A percentile compares a stretch with the other conserved stretches of the same genome.
These are phyloP conservation scores for Boletus sp. DNA, from an alignment of 1,284 basidiomycete species.

Conservation along the genomic window DNA sequence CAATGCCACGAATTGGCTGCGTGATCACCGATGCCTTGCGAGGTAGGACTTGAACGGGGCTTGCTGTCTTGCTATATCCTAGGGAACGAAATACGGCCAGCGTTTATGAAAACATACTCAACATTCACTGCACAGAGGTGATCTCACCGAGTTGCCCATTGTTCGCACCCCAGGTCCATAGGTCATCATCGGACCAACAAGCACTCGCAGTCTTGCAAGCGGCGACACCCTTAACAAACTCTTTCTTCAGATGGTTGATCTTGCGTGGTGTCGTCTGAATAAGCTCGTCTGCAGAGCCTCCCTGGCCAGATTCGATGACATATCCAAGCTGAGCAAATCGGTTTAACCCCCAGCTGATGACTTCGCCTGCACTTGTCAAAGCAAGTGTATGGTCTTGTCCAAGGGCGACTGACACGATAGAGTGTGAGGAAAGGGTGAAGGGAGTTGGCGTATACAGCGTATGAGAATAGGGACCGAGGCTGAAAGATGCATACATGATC, in stretches of 20 bases:
- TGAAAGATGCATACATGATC: slow-evolving; percentile 31
- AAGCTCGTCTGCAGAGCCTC: slow-evolving; percentile 50
- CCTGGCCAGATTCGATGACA: slow-evolving; percentile 61
- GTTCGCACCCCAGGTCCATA: slow-evolving; percentile 98
- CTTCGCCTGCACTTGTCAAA: slow-evolving; percentile 79
- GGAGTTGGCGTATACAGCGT: slow-evolving; percentile 77
- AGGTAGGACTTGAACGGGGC: slow-evolving; percentile 81
- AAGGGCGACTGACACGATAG: slow-evolving; percentile 69
- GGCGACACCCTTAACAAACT: slow-evolving; percentile 80
- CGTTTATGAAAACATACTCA: neutral
- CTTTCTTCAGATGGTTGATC: slow-evolving; percentile 83
- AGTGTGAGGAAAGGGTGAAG: slow-evolving; percentile 57
- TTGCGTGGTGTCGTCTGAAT: slow-evolving; percentile 81
- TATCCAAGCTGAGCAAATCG: slow-evolving; percentile 91
- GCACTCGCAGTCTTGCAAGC: slow-evolving; percentile 89
- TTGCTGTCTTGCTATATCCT: slow-evolving; percentile 78
- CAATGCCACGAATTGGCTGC: slow-evolving; percentile 69
- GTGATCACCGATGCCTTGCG: slow-evolving; percentile 83
- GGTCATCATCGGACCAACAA: slow-evolving; percentile 86
- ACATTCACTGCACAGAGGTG: neutral
- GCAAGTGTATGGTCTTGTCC: slow-evolving; percentile 96
- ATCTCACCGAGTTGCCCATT: slow-evolving; percentile 84
- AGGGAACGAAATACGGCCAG: neutral
- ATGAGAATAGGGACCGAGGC: slow-evolving; percentile 77
- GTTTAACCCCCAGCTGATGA: slow-evolving; percentile 92